Conservation (phyloP, 257 asterid genomes). For the Ilex aquifolium region DNA sequence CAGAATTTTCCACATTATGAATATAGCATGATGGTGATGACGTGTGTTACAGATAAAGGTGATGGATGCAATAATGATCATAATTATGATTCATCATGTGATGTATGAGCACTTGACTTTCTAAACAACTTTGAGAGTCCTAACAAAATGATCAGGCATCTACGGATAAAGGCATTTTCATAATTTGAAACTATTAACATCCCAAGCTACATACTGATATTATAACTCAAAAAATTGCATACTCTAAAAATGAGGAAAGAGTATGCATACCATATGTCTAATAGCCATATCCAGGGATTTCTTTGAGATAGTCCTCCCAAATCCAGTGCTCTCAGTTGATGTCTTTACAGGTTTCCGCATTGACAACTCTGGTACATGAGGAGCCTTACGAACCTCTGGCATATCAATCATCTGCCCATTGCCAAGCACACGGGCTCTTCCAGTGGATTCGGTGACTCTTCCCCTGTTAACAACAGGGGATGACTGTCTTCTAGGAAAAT, state of each 20-base stretch:
- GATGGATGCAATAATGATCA: no score
- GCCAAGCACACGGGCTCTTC: conserved; percentile 54
- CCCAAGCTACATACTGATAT: no score
- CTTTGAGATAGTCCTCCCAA: conserved; percentile 86
- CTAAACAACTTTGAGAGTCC: no score
- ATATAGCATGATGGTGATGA: no score
- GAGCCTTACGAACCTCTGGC: conserved; percentile 45
- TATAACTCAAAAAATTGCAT: no score
- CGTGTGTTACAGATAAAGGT: no score
- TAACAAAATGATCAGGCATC: no score
- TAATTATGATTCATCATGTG: no score
- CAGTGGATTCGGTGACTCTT: conserved; percentile 61
- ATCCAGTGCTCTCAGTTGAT: conserved; percentile 70
- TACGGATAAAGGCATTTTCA: no score
- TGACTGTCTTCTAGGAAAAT: conserved; percentile 54
- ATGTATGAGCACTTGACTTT: no score
- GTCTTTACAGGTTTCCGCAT: conserved; percentile 63
- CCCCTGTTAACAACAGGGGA: conserved; percentile 82
- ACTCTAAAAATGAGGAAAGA: neutral
- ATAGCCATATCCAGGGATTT: conserved; percentile 93
- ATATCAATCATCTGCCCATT: conserved; percentile 47
- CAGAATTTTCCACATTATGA: no score
- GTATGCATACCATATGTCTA: conserved; percentile 70
- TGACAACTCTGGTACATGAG: conserved; percentile 43
- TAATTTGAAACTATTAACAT: no score